Percentiles rank a stretch among this genome's conserved stretches.
Conservation (phyloP, 164 flowering plant genomes). For the Echeveria elegans region DNA sequence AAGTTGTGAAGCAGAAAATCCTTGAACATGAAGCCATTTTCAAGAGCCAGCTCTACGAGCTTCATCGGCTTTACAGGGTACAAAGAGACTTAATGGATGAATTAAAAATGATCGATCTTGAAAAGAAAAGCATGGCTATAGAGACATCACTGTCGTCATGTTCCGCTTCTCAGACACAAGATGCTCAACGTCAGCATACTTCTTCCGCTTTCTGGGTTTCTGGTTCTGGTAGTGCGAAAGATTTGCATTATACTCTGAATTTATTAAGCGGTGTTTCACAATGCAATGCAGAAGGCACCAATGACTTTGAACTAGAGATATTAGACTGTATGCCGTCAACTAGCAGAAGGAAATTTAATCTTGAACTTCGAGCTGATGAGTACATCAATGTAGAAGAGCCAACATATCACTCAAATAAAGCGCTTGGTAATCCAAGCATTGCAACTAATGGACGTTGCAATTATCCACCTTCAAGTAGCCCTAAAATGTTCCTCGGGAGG, state of each 20-base stretch:
- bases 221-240: constrained; percentile 27
- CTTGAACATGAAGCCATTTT: constrained; percentile 78
- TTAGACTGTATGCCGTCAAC: constrained; percentile 50
- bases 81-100: constrained; percentile 88
- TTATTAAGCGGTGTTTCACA: constrained; percentile 25
- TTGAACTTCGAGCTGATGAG: constrained; percentile 79
- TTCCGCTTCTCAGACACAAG: constrained; percentile 35
- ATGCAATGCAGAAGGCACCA: constrained; percentile 35
- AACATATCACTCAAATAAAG: constrained; percentile 20
- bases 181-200: constrained; percentile 34
- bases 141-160: constrained; percentile 39
- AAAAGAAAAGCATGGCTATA: constrained; percentile 17
- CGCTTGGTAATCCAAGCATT: constrained; percentile 16
- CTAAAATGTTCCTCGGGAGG: constrained; percentile 23
- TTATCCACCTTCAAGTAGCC: constrained; percentile 19
- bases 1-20: constrained; percentile 67
- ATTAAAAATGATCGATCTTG: constrained; percentile 38
- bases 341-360: constrained; percentile 59
- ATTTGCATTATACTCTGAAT: constrained; percentile 33
- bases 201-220: constrained; percentile 36
- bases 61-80: constrained; percentile 78
- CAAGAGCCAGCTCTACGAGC: constrained; percentile 75
- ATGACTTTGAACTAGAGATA: constrained; percentile 26
- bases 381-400: constrained; percentile 67
- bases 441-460: constrained; percentile 18